Base-by-base conservation (phyloP, 1,284 basidiomycete species). In the Cryptococcus sp. region DNA sequence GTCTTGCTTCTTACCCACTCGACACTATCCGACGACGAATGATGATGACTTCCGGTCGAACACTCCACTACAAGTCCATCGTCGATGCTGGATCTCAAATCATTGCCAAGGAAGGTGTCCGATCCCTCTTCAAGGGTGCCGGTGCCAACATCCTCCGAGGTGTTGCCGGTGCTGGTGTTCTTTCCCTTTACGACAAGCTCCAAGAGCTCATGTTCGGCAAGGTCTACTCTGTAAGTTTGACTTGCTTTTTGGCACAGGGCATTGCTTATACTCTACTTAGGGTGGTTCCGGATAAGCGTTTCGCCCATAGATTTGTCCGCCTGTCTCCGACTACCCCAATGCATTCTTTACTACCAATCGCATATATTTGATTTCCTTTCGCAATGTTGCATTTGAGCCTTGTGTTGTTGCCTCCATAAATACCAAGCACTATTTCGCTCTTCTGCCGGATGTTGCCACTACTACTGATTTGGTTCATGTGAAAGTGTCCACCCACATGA, bases 131-230 rank as follows among this genome's bases (percentile, higher is more conserved):
- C 78, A 80, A 79, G 77, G 79, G 78, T 66, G 74, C 76, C 74
- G 81, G 74, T 63, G 73, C 73, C 64, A 87, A 88, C 76, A 76
- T 81, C 66, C 79, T 82, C 71, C 80, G 82, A 73, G 85, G 86
- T 73, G 82, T 88, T 57, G 87, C 87, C 56, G 84, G 83, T 66
- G 86, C 86, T 53, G 86, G 85, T 77, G 85, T 85, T 46, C 77
- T 88, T 60, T 83, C 86, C 11, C 74, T 86, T 50, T 85, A 85
- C 69, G 84, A 87, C 78, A 81, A 86, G 80, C 81, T 81, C 68
- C 80, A 80, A 76, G 80, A 78, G 60, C 57, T 71, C 56, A 80
- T 92, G 81, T 94, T 94, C 80, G 91, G 91, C 84, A 94, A 92
- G 84, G 91, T 93, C 79, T 94, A 93, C 86, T 86, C 89, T 68